phyloP scores from a whole-genome alignment of 1,139 yeast genomes.

The Wickerhamomyces sp. region DNA sequence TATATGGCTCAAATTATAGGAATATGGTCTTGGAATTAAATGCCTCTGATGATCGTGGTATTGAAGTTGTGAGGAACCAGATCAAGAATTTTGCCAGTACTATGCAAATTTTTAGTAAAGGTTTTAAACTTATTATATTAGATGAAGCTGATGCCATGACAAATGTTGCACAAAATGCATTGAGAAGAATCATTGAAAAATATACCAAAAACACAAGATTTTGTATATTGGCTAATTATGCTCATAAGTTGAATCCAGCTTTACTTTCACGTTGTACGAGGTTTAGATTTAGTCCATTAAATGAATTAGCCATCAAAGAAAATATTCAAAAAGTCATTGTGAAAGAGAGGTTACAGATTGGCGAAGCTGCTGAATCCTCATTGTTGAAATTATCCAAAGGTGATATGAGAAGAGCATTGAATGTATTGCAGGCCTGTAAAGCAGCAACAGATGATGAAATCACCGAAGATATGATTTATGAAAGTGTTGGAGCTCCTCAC shows the following conservation, averaged over 20 bases:
- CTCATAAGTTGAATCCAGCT: conserved; percentile 95
- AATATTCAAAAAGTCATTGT: conserved; percentile 66
- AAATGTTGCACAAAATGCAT: conserved; percentile 90
- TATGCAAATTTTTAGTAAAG: conserved; percentile 76
- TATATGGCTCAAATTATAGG: conserved; percentile 80
- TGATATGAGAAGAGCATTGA: conserved; percentile 94
- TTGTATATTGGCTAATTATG: conserved; percentile 93
- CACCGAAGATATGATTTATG: conserved; percentile 73
- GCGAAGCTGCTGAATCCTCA: conserved; percentile 57
- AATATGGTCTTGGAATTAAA: conserved; percentile 92
- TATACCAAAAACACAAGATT: conserved; percentile 93
- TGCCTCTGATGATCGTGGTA: conserved; percentile 97
- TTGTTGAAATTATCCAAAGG: conserved; percentile 73
- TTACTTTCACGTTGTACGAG: conserved; percentile 90
- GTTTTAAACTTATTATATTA: conserved; percentile 83
- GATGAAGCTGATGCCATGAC: conserved; percentile 99
- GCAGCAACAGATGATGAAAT: conserved; percentile 67
- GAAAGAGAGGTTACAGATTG: conserved; percentile 57
- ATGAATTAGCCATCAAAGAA: conserved; percentile 58
- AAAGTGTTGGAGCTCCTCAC: conserved; percentile 93
- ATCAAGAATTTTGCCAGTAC: conserved; percentile 94
- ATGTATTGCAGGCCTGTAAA: conserved; percentile 90
- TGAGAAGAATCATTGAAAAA: conserved; percentile 87
- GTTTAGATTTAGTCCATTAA: conserved; percentile 85
- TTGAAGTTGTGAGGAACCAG: conserved; percentile 88